Evolutionary conservation across 768 basidiomycete genomes (phyloP).

Genomic region (Auricularia heimuer): DNA sequence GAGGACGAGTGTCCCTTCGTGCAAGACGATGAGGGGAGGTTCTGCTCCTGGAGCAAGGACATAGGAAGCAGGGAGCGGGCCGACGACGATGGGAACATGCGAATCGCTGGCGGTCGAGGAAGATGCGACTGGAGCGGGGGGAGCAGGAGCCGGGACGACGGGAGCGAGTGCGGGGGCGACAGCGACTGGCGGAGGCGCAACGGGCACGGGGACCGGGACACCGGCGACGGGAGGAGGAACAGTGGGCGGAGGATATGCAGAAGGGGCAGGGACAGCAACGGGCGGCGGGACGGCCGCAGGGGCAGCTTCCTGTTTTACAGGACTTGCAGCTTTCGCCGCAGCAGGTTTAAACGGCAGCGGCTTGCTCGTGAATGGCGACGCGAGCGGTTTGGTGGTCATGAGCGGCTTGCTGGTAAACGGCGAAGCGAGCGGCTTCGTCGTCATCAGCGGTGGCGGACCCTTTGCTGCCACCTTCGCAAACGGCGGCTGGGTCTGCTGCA

Average conservation of each 20-base stretch:
- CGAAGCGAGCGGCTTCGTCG: background rate
- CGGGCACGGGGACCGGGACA: too few species aligned
- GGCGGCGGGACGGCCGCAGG: background rate
- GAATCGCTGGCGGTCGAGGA: conserved; percentile 1
- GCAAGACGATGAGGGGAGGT: conserved; percentile 62
- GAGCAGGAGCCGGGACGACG: conserved; percentile 8
- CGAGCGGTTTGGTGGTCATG: background rate
- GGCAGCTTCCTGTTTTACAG: background rate
- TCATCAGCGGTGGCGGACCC: conserved; percentile 5
- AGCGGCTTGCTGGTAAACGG: conserved; percentile 31
- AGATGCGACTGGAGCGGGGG: conserved; percentile 4
- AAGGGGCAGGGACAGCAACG: background rate
- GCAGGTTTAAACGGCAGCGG: conserved; percentile 7
- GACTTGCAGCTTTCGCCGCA: conserved; percentile 12
- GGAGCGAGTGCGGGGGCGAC: background rate
- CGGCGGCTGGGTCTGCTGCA: background rate
- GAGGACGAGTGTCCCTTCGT: conserved; percentile 74
- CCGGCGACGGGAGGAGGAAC: too few species aligned
- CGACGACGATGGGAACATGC: conserved; percentile 62
- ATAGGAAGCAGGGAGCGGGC: conserved; percentile 35
- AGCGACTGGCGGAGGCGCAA: background rate
- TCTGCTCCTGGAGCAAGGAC: conserved; percentile 20
- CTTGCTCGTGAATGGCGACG: conserved; percentile 31
- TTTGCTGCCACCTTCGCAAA: background rate
- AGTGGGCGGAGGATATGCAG: conserved; percentile 3